Percentiles rank a stretch among this genome's conserved stretches.
phyloP scores from a whole-genome alignment of 768 basidiomycete genomes.

The Podaxis carcinomalis region DNA sequence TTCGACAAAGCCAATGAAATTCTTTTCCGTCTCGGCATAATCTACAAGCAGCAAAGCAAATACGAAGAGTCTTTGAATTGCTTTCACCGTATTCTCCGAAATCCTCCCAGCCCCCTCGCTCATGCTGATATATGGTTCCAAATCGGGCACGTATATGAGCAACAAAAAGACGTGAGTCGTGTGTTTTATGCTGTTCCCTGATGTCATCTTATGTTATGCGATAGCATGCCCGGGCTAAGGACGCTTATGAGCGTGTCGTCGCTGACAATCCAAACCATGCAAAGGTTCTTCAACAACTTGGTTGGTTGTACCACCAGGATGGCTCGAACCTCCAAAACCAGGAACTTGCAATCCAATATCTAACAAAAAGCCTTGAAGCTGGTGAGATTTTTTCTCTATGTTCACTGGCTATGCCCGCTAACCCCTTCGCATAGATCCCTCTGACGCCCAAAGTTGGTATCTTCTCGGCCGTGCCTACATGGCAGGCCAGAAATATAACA shows the following conservation, averaged over 20 bases:
- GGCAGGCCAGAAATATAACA: constrained; percentile 98
- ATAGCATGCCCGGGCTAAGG: constrained; percentile 85
- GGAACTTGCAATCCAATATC: constrained; percentile 87
- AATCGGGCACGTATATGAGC: constrained; percentile 97
- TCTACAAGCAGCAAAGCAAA: constrained; percentile 98
- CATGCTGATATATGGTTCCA: constrained; percentile 99
- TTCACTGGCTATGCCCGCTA: constrained; percentile 1
- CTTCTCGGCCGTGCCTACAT: constrained; percentile 97
- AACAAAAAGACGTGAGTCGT: constrained; percentile 85
- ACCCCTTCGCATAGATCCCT: constrained; percentile 56
- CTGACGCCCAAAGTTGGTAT: constrained; percentile 99
- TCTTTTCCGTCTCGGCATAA: constrained; percentile 95
- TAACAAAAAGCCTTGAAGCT: constrained; percentile 93
- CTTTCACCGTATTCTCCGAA: constrained; percentile 94
- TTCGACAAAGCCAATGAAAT: constrained; percentile 99
- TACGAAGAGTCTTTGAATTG: constrained; percentile 85
- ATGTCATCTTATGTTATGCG: constrained; percentile 13
- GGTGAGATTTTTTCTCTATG: constrained; percentile 44
- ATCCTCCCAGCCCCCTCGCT: constrained; percentile 92
- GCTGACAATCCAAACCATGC: constrained; percentile 91
- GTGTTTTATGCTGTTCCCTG: constrained; percentile 1
- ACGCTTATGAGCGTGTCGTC: constrained; percentile 95
- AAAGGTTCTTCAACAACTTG: constrained; percentile 96
- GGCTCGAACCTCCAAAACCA: constrained; percentile 95
- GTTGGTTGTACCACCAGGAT: constrained; percentile 96